Evolutionary conservation across 1,284 basidiomycete genomes (phyloP).

Genomic region (Cutaneotrichosporon daszewskae): DNA sequence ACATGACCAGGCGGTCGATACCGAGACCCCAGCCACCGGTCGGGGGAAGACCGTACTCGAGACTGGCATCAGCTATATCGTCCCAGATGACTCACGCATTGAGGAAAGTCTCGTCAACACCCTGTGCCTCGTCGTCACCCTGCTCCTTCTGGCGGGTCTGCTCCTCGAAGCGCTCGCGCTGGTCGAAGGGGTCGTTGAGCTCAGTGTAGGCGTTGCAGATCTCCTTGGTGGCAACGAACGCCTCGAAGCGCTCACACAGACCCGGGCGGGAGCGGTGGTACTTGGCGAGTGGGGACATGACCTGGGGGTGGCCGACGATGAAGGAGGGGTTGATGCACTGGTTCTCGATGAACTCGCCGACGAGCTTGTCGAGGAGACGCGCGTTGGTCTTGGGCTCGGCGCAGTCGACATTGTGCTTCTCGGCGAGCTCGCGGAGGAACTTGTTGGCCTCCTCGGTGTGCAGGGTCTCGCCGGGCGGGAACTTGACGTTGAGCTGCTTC

Average conservation of each 20-base stretch:
- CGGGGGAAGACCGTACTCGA: conserved; percentile 95
- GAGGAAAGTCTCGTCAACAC: conserved; percentile 88
- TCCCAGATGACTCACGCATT: conserved; percentile 62
- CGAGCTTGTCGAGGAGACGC: conserved; percentile 96
- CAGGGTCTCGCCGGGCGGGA: conserved; percentile 86
- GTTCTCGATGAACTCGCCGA: conserved; percentile 95
- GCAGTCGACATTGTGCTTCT: conserved; percentile 97
- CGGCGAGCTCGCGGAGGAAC: conserved; percentile 78
- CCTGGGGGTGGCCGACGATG: conserved; percentile 97
- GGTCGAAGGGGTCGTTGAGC: conserved; percentile 96
- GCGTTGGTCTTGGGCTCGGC: conserved; percentile 91
- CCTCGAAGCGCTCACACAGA: conserved; percentile 97
- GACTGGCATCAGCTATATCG: conserved; percentile 50
- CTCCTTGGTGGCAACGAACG: conserved; percentile 97
- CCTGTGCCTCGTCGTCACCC: conserved; percentile 97
- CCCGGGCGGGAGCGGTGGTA: conserved; percentile 89
- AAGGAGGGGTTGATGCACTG: conserved; percentile 95
- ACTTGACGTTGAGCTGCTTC: conserved; percentile 85
- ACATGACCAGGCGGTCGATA: conserved; percentile 92
- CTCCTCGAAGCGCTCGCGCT: conserved; percentile 92
- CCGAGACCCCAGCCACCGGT: conserved; percentile 96
- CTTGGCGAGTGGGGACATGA: conserved; percentile 98
- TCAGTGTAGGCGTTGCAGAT: conserved; percentile 98
- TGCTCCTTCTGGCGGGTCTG: conserved; percentile 90
- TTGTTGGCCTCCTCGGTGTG: conserved; percentile 84